These are phyloP conservation scores for Dimocarpus longan DNA, from an alignment of 345 rosid genomes.

Conservation along the genomic window DNA sequence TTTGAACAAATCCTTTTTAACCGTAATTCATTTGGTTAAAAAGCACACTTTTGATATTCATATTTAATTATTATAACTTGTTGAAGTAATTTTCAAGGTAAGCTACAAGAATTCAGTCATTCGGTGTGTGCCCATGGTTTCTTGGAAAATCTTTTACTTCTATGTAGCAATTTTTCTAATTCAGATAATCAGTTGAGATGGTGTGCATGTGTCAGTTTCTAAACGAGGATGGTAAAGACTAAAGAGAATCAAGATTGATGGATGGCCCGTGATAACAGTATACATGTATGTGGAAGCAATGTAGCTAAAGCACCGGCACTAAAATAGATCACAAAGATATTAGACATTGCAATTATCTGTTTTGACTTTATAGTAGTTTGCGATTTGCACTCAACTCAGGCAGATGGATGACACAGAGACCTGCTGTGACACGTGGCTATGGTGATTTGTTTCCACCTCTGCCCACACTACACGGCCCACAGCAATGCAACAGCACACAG, in stretches of 20 bases:
- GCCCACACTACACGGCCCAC: background rate
- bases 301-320: background rate
- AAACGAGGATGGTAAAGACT: background rate
- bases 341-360: background rate
- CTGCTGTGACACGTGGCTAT: background rate
- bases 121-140: constrained; percentile 22
- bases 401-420: background rate
- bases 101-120: background rate
- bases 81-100: constrained; percentile 1
- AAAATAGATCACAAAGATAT: background rate
- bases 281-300: background rate
- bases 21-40: background rate
- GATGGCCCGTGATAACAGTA: background rate
- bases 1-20: background rate
- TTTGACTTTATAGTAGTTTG: background rate
- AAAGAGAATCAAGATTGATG: background rate
- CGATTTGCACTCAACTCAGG: background rate
- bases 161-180: background rate
- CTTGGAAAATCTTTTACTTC: background rate
- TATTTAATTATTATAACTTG: too few species aligned
- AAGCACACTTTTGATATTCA: background rate
- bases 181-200: background rate
- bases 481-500: background rate
- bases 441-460: background rate
- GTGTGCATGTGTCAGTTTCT: background rate